Evolutionary conservation across 2,329 filamentous ascomycete genomes (phyloP), one percentile per base, ranked within the genome.

Genomic region (Phialophora chinensis): DNA sequence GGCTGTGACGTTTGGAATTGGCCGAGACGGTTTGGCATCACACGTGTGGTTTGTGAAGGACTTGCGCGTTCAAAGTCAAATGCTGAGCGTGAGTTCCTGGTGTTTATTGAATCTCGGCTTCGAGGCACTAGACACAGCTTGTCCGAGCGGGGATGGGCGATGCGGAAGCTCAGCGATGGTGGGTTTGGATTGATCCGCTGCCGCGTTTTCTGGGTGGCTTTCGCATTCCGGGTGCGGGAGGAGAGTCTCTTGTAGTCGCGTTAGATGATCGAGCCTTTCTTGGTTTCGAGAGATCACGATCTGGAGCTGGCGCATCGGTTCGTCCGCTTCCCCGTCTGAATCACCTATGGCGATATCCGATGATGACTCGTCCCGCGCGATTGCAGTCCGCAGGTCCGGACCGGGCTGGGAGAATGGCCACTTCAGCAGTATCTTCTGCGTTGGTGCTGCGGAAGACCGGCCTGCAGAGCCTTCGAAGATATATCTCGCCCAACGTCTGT

Each of bases 401-500:
- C 3, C 10, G 25, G 23, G 20, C 14, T 50, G 20, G 7, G 57
- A 29, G 23, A 56, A 47, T 6, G 55, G 62, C 62, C 62, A 64
- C 20, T 59, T n/a, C 14, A 42, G 62, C 2, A 58, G 20, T 27
- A 29, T 35, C 20, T 42, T 5, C 20, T 17, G 25, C 14, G 17
- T 1, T 25, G 52, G 27, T 12, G 3, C 38, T 14, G 38, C 17
- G n/a, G 14, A 31, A 8, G 33, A 31, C 29, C 3, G 14, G 0
- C 33, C 10, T 54, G 62, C 23, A 23, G 31, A 38, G n/a, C 65
- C 65, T 7, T 69, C 42, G 14, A 69, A 54, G 23, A 67, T 56
- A 44, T 62, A 67, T 23, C 33, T 52, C 6, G 47, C 62, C 67
- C 67, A 69, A 17, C 62, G 65, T 17, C 59, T 59, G 31, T 69